Evolutionary conservation across 2,329 filamentous ascomycete genomes (phyloP), one percentile per base, ranked within the genome.

Genomic region (Ophiobolus disseminans): DNA sequence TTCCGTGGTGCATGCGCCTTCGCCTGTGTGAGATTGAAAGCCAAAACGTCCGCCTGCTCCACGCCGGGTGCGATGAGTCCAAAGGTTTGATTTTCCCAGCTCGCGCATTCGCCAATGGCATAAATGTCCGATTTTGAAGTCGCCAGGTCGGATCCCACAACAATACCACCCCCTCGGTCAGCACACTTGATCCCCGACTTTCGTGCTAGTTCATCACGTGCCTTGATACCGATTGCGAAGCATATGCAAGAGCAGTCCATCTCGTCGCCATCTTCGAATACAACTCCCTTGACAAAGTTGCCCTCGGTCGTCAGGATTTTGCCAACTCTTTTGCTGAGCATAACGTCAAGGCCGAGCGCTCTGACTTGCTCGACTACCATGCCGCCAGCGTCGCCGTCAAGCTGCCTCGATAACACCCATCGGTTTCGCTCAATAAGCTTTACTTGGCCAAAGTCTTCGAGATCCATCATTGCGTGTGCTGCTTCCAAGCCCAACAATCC

Each of bases 31-130:
- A 97, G 82, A 71, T 96, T 96, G 78, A 94, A 96, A 9, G 91
- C 86, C 3, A 96, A 82, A 1, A 96, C 86, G 60, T 96, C 91
- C 0, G 92, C 92, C 90, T 96, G 96, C 73, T 96, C 92, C 26
- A 96, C 82, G 14, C 91, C 91, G 0, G 91, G 91, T 0, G 89
- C 91, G 60, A 97, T 96, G 16, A 97, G 82, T 5, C 91, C 91
- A 58, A 91, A 96, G 0, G 90, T 91, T 72, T 94, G 88, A 58
- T 85, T 87, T 55, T 92, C 82, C 90, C 90, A 96, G 75, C 87
- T 94, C 4, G 91, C 91, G 63, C 91, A 96, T 73, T 96, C 92
- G 47, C 91, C 92, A 40, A 96, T 88, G 37, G 91, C 91, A 68
- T 94, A 96, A 40, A 96, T 83, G 55, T 88, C 86, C 0, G 84